These are phyloP conservation scores for Fusarium nisikadoi DNA, from an alignment of 2,329 filamentous ascomycete species.

Conservation along the genomic window DNA sequence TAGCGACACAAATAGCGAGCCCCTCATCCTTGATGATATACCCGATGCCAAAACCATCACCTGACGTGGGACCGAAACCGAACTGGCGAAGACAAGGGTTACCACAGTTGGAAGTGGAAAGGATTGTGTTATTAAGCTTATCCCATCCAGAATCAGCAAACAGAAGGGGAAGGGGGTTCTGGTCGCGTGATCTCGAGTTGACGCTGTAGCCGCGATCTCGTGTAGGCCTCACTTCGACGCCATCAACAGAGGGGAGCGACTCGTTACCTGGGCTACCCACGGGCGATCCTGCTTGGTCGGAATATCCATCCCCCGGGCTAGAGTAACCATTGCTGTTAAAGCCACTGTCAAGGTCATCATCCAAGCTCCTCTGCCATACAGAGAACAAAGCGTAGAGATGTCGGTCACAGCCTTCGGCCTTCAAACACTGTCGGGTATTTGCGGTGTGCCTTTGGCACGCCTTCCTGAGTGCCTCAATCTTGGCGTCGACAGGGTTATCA, in stretches of 20 bases:
- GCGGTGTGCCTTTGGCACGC: conserved; percentile 86
- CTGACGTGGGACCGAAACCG: conserved; percentile 93
- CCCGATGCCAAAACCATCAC: conserved; percentile 94
- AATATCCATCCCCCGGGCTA: conserved; percentile 65
- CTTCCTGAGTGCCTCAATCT: conserved; percentile 85
- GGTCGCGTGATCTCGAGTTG: conserved; percentile 58
- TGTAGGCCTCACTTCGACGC: conserved; percentile 50
- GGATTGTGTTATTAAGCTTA: conserved; percentile 90
- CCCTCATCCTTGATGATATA: conserved; percentile 91
- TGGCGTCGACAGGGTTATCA: conserved; percentile 82
- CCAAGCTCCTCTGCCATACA: conserved; percentile 90
- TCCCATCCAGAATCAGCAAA: conserved; percentile 95
- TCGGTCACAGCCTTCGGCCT: conserved; percentile 89
- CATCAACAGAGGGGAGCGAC: conserved; percentile 53
- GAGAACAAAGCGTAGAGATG: conserved; percentile 95
- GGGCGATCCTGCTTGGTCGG: conserved; percentile 55
- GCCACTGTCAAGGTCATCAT: conserved; percentile 68
- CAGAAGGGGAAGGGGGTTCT: conserved; percentile 74
- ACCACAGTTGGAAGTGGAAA: conserved; percentile 98
- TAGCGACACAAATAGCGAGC: conserved; percentile 90
- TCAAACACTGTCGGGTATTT: conserved; percentile 85
- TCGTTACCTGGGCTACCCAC: conserved; percentile 65
- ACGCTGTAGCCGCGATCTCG: conserved; percentile 66
- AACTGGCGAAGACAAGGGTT: conserved; percentile 96
- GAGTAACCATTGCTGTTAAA: conserved; percentile 71